Percentiles rank a stretch among this genome's conserved stretches.
Conservation (phyloP, 345 rosid genomes). For the Abelmoschus esculentus region DNA sequence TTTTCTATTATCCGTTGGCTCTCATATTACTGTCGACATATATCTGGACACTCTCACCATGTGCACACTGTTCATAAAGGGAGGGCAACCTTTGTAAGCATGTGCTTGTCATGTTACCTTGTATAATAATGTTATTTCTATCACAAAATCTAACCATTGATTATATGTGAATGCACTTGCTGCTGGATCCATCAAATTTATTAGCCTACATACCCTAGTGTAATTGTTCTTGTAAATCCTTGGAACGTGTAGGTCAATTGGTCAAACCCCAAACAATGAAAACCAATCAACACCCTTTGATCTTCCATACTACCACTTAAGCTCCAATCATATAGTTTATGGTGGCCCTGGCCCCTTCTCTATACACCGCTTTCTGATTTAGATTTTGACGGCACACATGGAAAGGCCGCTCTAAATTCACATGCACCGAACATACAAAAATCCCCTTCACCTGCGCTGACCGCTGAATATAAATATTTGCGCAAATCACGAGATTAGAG, state of each 20-base stretch:
- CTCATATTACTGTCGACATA: too few relatives aligned
- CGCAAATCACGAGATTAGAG: not conserved
- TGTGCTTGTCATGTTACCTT: not conserved
- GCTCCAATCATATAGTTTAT: too few relatives aligned
- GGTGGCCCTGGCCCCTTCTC: too few relatives aligned
- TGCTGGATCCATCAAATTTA: not conserved
- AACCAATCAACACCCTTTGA: not conserved
- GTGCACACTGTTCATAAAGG: not conserved
- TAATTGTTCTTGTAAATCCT: too few relatives aligned
- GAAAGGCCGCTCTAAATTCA: not conserved
- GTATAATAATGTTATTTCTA: too few relatives aligned
- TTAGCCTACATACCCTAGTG: too few relatives aligned
- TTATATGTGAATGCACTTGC: not conserved
- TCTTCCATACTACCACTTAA: not conserved
- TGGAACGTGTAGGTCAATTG: not conserved
- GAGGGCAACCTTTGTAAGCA: not conserved
- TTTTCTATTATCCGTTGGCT: too few relatives aligned
- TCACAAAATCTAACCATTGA: not conserved
- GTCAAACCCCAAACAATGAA: not conserved
- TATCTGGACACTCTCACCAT: not conserved
- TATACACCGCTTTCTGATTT: not conserved
- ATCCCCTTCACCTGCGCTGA: not conserved
- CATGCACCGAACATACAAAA: constrained; percentile 10
- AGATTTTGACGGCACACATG: not conserved
- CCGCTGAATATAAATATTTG: not conserved